Base-by-base conservation (phyloP, 1,284 basidiomycete species). In the Ustilago trichophora region DNA sequence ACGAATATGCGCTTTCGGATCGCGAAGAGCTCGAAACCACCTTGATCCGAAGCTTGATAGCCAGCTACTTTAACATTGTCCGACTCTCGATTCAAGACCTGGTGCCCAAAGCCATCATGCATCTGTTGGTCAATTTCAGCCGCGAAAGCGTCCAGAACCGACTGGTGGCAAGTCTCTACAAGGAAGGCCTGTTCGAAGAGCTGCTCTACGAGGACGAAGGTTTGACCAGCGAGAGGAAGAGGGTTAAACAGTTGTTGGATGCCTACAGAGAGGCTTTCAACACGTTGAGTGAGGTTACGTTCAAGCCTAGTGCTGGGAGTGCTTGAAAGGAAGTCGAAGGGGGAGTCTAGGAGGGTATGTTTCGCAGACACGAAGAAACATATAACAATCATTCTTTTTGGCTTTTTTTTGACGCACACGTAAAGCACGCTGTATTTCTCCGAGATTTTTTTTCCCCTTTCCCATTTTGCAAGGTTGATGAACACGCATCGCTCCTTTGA, bases 61-160 rank as follows among this genome's bases (percentile, higher is more conserved):
- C 89, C 24, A 93, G 91, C 13, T 98, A 99, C 85, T 99, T 99
- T 84, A 86, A 87, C 68, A 98, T 99, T 82, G 91, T 96, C 18
- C 89, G 96, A 29, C 93, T 97, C 82, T 91, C 90, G 76, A 98
- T 99, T 71, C 92, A 98, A 79, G 96, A 98, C 82, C 86, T 98
- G 62, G 88, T 98, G 16, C 96, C 96, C 31, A 99, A 99, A 84
- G 75, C 75, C 10, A 75, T 82, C 29, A 72, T 77, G 64, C 82
- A 84, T 70, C 87, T 94, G 77, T 86, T 97, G 68, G 95, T 99
- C 80, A 98, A 97, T 84, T 88, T 92, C 80, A 93, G 93, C n/a
- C 89, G 92, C 41, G 91, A 97, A 79, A 90, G 92, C 22, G 92
- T 99, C 31, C 96, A 98, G 84, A 96, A 97, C 82, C 87, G 95